Evolutionary conservation across 257 asterid species (phyloP), one percentile per base, ranked within the genome.

Genomic region (Forsythia suspensa): DNA sequence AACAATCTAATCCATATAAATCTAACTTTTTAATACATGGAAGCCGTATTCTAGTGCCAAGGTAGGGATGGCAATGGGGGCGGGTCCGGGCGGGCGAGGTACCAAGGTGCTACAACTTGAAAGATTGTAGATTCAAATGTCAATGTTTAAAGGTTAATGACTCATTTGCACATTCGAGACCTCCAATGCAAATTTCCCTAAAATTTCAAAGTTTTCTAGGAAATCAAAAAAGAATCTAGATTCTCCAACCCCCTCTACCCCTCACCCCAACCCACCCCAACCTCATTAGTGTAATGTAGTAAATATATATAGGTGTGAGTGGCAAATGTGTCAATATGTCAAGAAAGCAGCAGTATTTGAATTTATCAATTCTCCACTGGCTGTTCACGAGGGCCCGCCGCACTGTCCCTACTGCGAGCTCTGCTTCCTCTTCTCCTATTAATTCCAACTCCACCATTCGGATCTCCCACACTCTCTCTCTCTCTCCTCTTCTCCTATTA

Each of bases 391-490:
- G 59, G 86, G 83, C 83, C 88, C 83, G 80, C 80, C 79, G 13
- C 69, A 41, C 65, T 40, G 34, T 70, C 79, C 75, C 73, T 68
- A 24, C 11, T 7, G 67, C 13, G 36, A n/a, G 34, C 34, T 71
- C 59, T 9, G 29, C 41, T 68, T 4, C 40, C n/a, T 3, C 36
- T 44, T 15, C 29, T 73, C 66, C 77, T 84, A 82, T 87, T 87
- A 87, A 87, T 76, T 87, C 88, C 90, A 87, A 82, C 76, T 13
- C 73, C 82, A 63, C 68, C 80, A 73, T 73, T 82, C 73, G 20
- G 74, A 36, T 75, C 79, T 72, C 85, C 52, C 83, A n/a, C 65
- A 74, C 24, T 24, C 24, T 24, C 24, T 24, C 46, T 71, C 59
- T 9, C n/a, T 41, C 59, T 4, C 40, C 18, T 2, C 48, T 44